Conservation (phyloP, 192 early-diverging fungal species). For the Podila verticillata region DNA sequence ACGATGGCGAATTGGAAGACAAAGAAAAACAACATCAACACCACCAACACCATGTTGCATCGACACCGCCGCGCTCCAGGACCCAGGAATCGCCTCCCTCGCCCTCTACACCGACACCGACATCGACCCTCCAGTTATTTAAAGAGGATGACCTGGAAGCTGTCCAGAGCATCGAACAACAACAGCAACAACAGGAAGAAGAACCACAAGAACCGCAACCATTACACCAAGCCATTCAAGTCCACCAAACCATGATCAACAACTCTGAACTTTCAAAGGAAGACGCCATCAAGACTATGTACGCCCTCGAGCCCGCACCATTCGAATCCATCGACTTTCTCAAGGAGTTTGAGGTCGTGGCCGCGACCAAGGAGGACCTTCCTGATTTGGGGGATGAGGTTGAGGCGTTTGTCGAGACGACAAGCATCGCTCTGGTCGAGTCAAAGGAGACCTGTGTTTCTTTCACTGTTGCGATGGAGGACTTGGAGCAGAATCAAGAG, state of each 20-base stretch:
- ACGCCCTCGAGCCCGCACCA: background rate
- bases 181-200: too few species aligned
- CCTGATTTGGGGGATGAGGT: background rate
- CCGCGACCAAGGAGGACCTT: background rate
- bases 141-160: background rate
- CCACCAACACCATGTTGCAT: background rate
- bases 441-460: too few species aligned
- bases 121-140: background rate
- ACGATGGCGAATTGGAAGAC: background rate
- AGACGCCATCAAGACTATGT: background rate
- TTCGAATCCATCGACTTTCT: background rate
- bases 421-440: background rate
- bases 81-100: background rate
- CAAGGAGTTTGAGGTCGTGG: background rate
- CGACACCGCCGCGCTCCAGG: background rate
- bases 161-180: background rate
- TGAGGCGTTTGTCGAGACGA: background rate
- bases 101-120: background rate
- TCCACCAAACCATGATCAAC: too few species aligned
- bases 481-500: too few species aligned
- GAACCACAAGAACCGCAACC: background rate
- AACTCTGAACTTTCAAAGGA: background rate
- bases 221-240: too few species aligned
- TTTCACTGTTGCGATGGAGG: too few species aligned
- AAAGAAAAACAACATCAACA: background rate